Percentiles rank a stretch among this genome's conserved stretches.
These are phyloP conservation scores for Onygenales sp. DNA, from an alignment of 2,329 filamentous ascomycete species.

Conservation along the genomic window DNA sequence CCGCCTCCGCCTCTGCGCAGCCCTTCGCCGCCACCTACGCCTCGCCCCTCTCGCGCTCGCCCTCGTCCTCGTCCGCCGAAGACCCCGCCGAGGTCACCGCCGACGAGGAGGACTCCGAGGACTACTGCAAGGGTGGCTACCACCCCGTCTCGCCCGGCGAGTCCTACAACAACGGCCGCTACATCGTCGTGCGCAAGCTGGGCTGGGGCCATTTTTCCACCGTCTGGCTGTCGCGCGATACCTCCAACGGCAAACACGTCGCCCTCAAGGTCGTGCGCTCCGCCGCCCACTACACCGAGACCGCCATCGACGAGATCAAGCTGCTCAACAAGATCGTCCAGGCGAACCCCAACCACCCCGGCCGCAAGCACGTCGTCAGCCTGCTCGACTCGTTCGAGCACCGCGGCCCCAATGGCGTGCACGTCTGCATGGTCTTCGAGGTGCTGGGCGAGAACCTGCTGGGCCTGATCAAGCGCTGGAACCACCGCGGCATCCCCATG, in stretches of 20 bases:
- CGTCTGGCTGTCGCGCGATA: conserved; percentile 78
- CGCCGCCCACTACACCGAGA: conserved; percentile 97
- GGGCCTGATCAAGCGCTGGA: conserved; percentile 96
- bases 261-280: conserved; percentile 96
- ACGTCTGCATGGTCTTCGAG: conserved; percentile 99
- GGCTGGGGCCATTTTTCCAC: conserved; percentile 99
- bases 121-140: conserved; percentile 98
- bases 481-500: conserved; percentile 94
- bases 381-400: conserved; percentile 95
- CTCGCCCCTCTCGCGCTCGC: conserved; percentile 51
- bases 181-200: conserved; percentile 90
- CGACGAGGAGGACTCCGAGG: conserved; percentile 96
- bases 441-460: conserved; percentile 91
- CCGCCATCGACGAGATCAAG: conserved; percentile 97
- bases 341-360: conserved; percentile 88
- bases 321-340: conserved; percentile 93
- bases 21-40: conserved; percentile 8
- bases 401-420: conserved; percentile 89
- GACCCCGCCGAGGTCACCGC: conserved; percentile 85
- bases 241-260: conserved; percentile 82
- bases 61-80: conserved; percentile 68
- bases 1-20: not conserved
- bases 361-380: conserved; percentile 90
- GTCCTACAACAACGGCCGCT: conserved; percentile 94
- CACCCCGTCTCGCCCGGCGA: conserved; percentile 92